phyloP scores from a whole-genome alignment of 1,284 basidiomycete genomes.

The Tetrapyrgos nigripes region DNA sequence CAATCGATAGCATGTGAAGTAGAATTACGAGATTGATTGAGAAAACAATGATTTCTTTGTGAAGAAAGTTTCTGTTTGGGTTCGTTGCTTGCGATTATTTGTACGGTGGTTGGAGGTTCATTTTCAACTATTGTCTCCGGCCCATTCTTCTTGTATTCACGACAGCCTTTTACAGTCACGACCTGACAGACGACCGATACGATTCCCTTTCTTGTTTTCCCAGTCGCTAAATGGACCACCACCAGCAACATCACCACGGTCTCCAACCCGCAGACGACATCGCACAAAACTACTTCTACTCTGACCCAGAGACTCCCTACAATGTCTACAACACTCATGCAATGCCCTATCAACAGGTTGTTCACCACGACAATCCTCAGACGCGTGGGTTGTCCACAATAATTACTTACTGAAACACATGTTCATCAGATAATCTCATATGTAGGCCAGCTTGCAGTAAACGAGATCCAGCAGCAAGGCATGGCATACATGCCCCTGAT shows the following conservation, averaged over 20 bases:
- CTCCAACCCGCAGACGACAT: slow-evolving; percentile 22
- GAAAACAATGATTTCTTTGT: neutral
- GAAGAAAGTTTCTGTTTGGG: neutral
- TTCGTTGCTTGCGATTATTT: neutral
- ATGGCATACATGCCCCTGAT: slow-evolving; percentile 20
- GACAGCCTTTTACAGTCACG: slow-evolving; percentile 17
- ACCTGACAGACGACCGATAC: slow-evolving; percentile 14
- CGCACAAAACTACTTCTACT: slow-evolving; percentile 37
- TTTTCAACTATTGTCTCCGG: slow-evolving; percentile 16
- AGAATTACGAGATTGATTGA: too few species aligned
- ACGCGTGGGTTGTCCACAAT: slow-evolving; percentile 23
- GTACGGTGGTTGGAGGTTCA: neutral
- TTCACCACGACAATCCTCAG: slow-evolving; percentile 16
- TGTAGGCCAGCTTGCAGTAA: slow-evolving; percentile 19
- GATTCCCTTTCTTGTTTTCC: slow-evolving; percentile 13
- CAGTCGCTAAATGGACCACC: slow-evolving; percentile 37
- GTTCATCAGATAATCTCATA: slow-evolving; percentile 27
- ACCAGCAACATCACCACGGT: slow-evolving; percentile 30
- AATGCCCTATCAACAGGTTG: slow-evolving; percentile 47
- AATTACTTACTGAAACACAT: slow-evolving; percentile 22
- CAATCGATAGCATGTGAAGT: neutral
- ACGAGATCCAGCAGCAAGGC: slow-evolving; percentile 30
- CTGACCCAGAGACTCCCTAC: slow-evolving; percentile 47
- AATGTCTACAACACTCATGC: slow-evolving; percentile 38
- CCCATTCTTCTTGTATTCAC: slow-evolving; percentile 32